Conservation (phyloP, 1,284 basidiomycete genomes). For the Ganoderma boninense region DNA sequence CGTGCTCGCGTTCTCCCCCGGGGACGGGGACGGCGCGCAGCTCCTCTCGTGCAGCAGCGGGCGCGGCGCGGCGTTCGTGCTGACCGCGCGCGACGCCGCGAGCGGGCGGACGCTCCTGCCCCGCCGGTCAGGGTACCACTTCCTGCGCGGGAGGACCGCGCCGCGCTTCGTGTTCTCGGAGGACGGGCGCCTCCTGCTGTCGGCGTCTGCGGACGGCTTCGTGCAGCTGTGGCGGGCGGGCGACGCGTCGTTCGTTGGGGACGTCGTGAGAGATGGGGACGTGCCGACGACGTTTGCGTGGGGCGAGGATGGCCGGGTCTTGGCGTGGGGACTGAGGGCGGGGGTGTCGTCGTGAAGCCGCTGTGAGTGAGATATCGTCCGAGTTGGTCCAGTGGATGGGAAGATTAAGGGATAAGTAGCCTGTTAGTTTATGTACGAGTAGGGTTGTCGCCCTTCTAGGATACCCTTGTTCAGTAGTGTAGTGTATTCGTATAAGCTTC, state of each 20-base stretch:
- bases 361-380: too few species aligned
- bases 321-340: not conserved
- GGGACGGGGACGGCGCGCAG: not conserved
- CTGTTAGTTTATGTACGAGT: not conserved
- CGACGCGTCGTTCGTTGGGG: not conserved
- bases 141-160: not conserved
- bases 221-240: not conserved
- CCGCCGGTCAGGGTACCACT: not conserved
- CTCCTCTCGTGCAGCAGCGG: not conserved
- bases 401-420: not conserved
- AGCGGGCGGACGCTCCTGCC: not conserved
- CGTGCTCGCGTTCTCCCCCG: not conserved
- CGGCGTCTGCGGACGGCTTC: not conserved
- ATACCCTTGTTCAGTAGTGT: not conserved
- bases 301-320: not conserved
- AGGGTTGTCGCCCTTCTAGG: not conserved
- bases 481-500: too few species aligned
- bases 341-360: not conserved
- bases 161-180: conserved; percentile 3
- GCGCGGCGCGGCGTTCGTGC: not conserved
- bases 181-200: not conserved
- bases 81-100: not conserved
- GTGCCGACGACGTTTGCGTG: not conserved
- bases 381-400: too few species aligned
- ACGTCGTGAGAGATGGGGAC: not conserved